Percentiles rank a stretch among this genome's conserved stretches.
Conservation (phyloP, 2,329 filamentous ascomycete species). For the Aspergillus luchuensis region DNA sequence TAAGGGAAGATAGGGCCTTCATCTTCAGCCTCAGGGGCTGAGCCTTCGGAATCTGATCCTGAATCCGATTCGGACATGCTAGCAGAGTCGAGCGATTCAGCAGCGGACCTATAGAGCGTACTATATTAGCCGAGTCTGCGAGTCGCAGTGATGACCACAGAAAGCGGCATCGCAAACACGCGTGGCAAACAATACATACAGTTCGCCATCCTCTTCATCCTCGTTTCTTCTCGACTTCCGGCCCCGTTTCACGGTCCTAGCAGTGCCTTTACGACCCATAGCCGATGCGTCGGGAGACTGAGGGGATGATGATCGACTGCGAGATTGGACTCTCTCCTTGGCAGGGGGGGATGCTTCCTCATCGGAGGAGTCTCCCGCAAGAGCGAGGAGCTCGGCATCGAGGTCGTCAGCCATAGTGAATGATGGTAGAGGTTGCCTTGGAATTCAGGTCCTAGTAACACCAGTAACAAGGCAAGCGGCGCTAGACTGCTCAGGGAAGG, state of each 20-base stretch:
- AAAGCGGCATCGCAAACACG: neutral
- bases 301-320: conserved; percentile 55
- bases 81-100: conserved; percentile 73
- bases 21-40: conserved; percentile 47
- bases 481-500: conserved; percentile 7
- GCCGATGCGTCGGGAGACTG: conserved; percentile 46
- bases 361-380: conserved; percentile 70
- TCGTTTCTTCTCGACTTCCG: conserved; percentile 59
- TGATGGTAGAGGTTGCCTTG: conserved; percentile 13
- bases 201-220: conserved; percentile 78
- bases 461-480: conserved; percentile 2
- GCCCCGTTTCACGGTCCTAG: conserved; percentile 41
- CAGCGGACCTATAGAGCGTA: conserved; percentile 61
- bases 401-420: conserved; percentile 74
- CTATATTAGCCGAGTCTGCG: conserved; percentile 15
- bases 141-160: neutral
- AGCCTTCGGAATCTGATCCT: conserved; percentile 70
- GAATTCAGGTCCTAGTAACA: conserved; percentile 13
- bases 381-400: conserved; percentile 89
- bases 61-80: conserved; percentile 90
- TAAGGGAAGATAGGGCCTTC: conserved; percentile 69
- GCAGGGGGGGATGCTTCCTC: conserved; percentile 56
- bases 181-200: conserved; percentile 60
- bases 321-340: conserved; percentile 60
- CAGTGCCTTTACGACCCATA: conserved; percentile 51